phyloP scores from a whole-genome alignment of 441 rosid species.

The California macrophylla region DNA sequence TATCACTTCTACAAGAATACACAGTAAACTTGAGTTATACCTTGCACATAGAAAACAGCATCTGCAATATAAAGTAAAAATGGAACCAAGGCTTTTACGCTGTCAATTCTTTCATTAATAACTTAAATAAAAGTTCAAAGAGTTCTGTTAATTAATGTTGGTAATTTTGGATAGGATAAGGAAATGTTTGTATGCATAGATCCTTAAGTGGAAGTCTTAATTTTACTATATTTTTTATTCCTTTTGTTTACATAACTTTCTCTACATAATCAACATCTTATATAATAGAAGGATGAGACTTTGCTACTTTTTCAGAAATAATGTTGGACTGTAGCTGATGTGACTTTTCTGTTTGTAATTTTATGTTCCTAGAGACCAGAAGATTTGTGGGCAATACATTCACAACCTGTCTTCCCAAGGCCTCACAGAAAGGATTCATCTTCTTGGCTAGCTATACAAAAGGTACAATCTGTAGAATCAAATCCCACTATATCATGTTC shows the following conservation, averaged over 20 bases:
- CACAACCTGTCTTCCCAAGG: constrained; percentile 62
- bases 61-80: neutral
- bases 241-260: neutral
- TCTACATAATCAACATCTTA: neutral
- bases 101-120: neutral
- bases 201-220: neutral
- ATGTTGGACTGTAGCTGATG: constrained; percentile 13
- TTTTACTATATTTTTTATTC: neutral
- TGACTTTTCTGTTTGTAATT: constrained; percentile 11
- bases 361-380: constrained; percentile 66
- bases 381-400: constrained; percentile 87
- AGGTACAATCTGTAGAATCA: constrained; percentile 31
- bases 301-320: neutral
- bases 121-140: neutral
- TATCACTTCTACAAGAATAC: neutral
- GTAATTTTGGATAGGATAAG: neutral
- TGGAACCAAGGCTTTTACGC: neutral
- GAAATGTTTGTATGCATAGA: neutral
- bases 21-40: neutral
- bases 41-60: neutral
- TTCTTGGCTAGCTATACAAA: constrained; percentile 76
- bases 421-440: constrained; percentile 70
- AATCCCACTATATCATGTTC: neutral
- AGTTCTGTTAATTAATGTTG: neutral
- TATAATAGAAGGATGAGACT: neutral